phyloP scores from a whole-genome alignment of 2,329 filamentous ascomycete species.

The Penicillium griseofulvum region DNA sequence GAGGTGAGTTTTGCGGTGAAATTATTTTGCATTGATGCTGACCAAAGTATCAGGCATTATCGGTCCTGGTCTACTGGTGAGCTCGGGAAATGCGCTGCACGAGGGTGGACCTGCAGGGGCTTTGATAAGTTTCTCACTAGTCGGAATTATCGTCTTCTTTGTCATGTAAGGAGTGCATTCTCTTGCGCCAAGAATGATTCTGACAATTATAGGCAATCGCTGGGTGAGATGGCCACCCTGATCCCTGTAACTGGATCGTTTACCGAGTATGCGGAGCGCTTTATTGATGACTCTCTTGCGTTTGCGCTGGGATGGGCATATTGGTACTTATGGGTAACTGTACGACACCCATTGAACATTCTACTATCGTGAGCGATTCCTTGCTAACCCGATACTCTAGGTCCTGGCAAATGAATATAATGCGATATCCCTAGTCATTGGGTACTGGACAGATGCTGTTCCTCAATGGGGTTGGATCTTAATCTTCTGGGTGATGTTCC shows the following conservation, averaged over 20 bases:
- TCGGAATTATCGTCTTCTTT: conserved; percentile 64
- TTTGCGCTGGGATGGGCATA: conserved; percentile 71
- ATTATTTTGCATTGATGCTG: background rate
- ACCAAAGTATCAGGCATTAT: conserved; percentile 47
- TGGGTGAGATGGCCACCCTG: conserved; percentile 71
- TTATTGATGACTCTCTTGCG: conserved; percentile 68
- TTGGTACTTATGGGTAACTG: conserved; percentile 51
- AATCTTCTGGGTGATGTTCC: conserved; percentile 48
- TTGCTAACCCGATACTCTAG: conserved; percentile 9
- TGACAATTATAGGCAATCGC: conserved; percentile 62
- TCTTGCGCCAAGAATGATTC: background rate
- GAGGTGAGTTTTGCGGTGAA: conserved; percentile 57
- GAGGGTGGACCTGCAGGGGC: conserved; percentile 69
- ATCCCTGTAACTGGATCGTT: conserved; percentile 71
- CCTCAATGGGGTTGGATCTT: conserved; percentile 49
- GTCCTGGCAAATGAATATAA: conserved; percentile 48
- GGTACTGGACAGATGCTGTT: conserved; percentile 46
- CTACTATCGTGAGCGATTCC: background rate
- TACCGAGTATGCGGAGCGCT: conserved; percentile 66
- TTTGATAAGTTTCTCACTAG: conserved; percentile 69
- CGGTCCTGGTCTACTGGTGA: conserved; percentile 70
- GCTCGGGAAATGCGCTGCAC: conserved; percentile 66
- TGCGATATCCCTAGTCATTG: conserved; percentile 46
- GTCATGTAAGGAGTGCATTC: conserved; percentile 30
- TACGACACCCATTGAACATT: conserved; percentile 7